phyloP scores from a whole-genome alignment of 2,329 filamentous ascomycete species.

The Allantophomopsis lycopodina region DNA sequence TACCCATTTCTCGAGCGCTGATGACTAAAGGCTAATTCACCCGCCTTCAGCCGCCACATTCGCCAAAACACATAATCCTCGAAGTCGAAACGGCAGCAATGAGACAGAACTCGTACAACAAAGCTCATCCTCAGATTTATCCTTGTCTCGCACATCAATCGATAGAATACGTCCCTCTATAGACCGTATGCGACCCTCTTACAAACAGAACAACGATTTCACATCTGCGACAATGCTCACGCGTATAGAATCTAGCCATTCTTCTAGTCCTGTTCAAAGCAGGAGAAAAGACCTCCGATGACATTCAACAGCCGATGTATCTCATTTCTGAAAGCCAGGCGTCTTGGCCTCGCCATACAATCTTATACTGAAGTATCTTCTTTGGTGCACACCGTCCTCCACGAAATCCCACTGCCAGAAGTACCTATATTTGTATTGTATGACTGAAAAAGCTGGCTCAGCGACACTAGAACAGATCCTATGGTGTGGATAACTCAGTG shows the following conservation, averaged over 20 bases:
- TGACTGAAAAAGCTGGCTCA: no score
- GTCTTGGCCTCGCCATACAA: no score
- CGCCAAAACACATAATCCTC: constrained; percentile 62
- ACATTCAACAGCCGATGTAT: constrained; percentile 6
- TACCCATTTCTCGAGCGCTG: constrained; percentile 54
- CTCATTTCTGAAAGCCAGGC: no score
- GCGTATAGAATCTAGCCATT: constrained; percentile 62
- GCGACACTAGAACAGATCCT: no score
- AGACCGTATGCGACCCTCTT: constrained; percentile 72
- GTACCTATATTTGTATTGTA: no score
- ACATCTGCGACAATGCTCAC: constrained; percentile 78
- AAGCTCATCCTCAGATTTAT: constrained; percentile 42
- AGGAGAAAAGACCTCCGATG: constrained; percentile 8
- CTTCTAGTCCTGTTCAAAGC: constrained; percentile 8
- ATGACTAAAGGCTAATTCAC: constrained; percentile 92
- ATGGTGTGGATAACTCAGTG: no score
- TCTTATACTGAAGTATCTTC: no score
- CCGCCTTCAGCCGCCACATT: constrained; percentile 74
- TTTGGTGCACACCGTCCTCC: no score
- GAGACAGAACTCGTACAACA: constrained; percentile 77
- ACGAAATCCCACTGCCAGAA: no score
- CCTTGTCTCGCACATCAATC: constrained; percentile 51
- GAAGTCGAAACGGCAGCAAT: constrained; percentile 84
- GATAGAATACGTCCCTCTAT: constrained; percentile 78
- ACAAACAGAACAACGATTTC: constrained; percentile 80